These are phyloP conservation scores for Phialemoniopsis sp. DNA, from an alignment of 2,329 filamentous ascomycete genomes.

Conservation along the genomic window DNA sequence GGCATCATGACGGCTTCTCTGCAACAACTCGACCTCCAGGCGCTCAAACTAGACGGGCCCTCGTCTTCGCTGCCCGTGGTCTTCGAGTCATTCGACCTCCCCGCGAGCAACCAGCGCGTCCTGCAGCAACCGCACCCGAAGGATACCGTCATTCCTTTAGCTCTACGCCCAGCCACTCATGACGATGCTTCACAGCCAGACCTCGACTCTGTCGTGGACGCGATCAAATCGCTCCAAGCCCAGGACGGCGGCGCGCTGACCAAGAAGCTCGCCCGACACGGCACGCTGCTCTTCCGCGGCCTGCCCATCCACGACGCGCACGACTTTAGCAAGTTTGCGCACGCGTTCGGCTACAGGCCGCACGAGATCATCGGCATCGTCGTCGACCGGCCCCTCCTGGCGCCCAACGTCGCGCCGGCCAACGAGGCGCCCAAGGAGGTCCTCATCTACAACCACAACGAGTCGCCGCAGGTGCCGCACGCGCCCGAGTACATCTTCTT, in stretches of 20 bases:
- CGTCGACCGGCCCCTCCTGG: slow-evolving; percentile 15
- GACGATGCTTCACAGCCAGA: no score
- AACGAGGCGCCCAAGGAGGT: slow-evolving; percentile 19
- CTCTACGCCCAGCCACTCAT: no score
- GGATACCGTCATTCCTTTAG: no score
- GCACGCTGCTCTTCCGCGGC: slow-evolving; percentile 17
- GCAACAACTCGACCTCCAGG: no score
- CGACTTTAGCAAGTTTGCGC: slow-evolving; percentile 17
- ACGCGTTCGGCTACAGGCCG: slow-evolving; percentile 17
- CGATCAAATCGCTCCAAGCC: no score
- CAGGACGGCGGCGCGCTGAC: slow-evolving; percentile 6
- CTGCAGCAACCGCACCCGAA: no score
- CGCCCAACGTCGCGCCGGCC: slow-evolving; percentile 18
- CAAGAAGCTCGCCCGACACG: slow-evolving; percentile 10
- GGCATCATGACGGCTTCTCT: no score
- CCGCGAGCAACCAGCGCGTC: no score
- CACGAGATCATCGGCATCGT: slow-evolving; percentile 20
- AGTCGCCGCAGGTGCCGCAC: slow-evolving; percentile 17
- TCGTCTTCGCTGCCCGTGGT: no score
- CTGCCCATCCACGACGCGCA: slow-evolving; percentile 11
- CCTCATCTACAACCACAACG: slow-evolving; percentile 18
- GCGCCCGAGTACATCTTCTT: slow-evolving; percentile 19
- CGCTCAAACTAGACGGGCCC: no score
- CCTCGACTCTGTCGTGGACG: no score
- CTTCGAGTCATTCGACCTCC: no score